These are phyloP conservation scores for Schwanniomyces vanrijiae DNA, from an alignment of 805 yeast species.

Conservation along the genomic window DNA sequence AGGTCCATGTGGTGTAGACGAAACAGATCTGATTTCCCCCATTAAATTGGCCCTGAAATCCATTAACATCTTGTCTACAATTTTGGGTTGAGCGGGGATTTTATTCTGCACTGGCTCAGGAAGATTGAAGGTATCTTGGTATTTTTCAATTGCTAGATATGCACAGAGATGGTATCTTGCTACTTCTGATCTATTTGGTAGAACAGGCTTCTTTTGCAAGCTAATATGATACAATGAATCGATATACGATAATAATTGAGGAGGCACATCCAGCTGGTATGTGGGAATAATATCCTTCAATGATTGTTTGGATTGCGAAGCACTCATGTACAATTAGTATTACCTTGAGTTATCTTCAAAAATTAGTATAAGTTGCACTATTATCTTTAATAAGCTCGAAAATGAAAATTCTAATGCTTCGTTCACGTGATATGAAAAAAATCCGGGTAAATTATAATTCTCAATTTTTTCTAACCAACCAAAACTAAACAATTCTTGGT, in stretches of 20 bases:
- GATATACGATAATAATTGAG: conserved; percentile 37
- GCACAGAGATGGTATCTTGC: conserved; percentile 73
- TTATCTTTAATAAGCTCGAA: not conserved
- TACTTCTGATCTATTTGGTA: conserved; percentile 56
- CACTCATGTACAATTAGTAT: conserved; percentile 7
- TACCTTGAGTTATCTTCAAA: not conserved
- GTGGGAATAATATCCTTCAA: conserved; percentile 54
- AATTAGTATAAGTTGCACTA: not conserved
- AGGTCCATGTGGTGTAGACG: conserved; percentile 18
- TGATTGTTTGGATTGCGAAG: conserved; percentile 26
- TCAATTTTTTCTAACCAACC: conserved; percentile 22
- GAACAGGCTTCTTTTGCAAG: conserved; percentile 47
- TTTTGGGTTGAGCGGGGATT: conserved; percentile 58
- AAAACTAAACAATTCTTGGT: conserved; percentile 15
- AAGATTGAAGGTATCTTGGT: conserved; percentile 40
- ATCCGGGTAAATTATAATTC: conserved; percentile 16
- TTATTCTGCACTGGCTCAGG: conserved; percentile 50
- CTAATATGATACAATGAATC: conserved; percentile 51
- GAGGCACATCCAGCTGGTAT: conserved; percentile 44
- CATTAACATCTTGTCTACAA: conserved; percentile 40
- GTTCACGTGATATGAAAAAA: not conserved
- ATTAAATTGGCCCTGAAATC: conserved; percentile 46
- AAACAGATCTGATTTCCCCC: conserved; percentile 20
- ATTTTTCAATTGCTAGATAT: conserved; percentile 54
- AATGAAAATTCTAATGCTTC: not conserved